Conservation (phyloP, 495 filamentous ascomycete species). For the Podospora pseudopauciseta region DNA sequence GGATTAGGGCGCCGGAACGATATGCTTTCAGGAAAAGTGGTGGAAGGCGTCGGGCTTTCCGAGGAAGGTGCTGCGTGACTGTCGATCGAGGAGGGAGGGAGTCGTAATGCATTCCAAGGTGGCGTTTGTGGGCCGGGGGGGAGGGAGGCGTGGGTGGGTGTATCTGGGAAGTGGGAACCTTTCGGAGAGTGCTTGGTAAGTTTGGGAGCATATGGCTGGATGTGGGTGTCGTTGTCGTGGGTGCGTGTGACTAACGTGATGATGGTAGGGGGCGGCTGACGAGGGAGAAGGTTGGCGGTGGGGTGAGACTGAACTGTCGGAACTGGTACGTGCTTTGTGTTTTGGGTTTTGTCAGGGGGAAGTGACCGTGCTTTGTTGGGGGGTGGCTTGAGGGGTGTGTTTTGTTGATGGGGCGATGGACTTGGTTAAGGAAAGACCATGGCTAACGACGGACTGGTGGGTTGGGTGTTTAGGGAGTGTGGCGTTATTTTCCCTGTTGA, state of each 20-base stretch:
- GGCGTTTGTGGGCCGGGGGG: constrained; percentile 57
- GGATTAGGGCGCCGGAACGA: constrained; percentile 63
- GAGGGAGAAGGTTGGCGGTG: constrained; percentile 59
- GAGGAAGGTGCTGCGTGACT: constrained; percentile 65
- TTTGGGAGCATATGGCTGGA: constrained; percentile 4
- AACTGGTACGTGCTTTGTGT: constrained; percentile 56
- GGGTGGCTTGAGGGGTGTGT: background rate
- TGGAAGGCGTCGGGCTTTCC: constrained; percentile 68
- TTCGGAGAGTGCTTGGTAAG: constrained; percentile 87
- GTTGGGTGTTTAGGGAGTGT: constrained; percentile 58
- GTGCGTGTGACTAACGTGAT: background rate
- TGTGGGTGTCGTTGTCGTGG: no score
- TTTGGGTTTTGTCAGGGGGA: background rate
- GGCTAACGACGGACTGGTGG: background rate
- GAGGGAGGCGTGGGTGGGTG: constrained; percentile 49
- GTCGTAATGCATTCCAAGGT: constrained; percentile 90
- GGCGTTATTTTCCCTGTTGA: constrained; percentile 68
- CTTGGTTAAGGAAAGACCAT: background rate
- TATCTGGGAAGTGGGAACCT: constrained; percentile 94
- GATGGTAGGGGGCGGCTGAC: constrained; percentile 49
- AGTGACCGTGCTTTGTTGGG: background rate
- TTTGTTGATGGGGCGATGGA: no score
- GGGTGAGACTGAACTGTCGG: constrained; percentile 72
- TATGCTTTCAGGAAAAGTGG: constrained; percentile 69
- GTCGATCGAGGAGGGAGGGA: constrained; percentile 59